Evolutionary conservation across 2,329 filamentous ascomycete species (phyloP).

Genomic region (Verticillium nubilum): DNA sequence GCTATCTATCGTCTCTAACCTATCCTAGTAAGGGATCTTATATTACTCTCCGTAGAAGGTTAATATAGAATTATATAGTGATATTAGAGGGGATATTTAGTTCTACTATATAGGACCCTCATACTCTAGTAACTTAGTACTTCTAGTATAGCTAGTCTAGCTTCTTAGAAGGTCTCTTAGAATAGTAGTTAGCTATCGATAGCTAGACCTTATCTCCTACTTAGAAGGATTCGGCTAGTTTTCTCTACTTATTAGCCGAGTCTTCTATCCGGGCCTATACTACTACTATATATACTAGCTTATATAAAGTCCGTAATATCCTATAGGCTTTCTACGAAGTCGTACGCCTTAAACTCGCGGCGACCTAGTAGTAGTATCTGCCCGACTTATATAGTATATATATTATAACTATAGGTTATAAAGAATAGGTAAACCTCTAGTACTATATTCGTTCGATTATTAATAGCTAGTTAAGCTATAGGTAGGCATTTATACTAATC

Average conservation of each 20-base stretch:
- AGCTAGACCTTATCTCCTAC: not conserved
- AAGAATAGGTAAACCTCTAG: not conserved
- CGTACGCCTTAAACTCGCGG: not conserved
- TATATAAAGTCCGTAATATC: not conserved
- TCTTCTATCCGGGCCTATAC: not conserved
- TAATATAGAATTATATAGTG: not conserved
- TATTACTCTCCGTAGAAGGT: not conserved
- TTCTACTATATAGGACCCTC: not conserved
- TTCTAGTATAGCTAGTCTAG: slow-evolving; percentile 1
- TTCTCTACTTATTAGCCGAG: not conserved
- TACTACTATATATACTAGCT: too few relatives aligned
- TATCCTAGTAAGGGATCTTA: not conserved
- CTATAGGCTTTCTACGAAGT: not conserved
- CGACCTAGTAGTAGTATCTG: not conserved
- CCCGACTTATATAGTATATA: not conserved
- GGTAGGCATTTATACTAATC: not conserved
- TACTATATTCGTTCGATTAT: not conserved
- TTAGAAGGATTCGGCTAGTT: not conserved
- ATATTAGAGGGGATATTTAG: not conserved
- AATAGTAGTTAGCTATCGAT: not conserved
- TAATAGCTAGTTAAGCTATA: not conserved
- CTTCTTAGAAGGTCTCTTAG: not conserved
- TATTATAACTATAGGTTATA: not conserved
- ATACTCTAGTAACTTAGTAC: not conserved
- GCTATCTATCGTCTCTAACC: too few relatives aligned